Evolutionary conservation across 148 eudicot genomes (phyloP).

Genomic region (Rhododendron simsii): DNA sequence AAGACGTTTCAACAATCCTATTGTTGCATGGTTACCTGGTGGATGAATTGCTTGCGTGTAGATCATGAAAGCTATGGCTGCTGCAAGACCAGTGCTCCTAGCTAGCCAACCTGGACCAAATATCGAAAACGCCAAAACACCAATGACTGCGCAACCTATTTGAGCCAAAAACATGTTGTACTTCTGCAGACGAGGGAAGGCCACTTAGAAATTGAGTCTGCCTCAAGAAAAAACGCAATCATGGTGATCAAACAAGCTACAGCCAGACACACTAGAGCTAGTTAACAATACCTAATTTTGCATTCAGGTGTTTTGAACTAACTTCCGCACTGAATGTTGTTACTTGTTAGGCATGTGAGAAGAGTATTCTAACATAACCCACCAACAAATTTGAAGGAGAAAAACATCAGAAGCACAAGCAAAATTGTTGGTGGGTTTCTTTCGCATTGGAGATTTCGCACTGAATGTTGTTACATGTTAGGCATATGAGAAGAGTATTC

Average conservation of each 20-base stretch:
- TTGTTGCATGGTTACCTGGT: conserved; percentile 45
- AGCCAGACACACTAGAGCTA: neutral
- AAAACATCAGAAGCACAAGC: neutral
- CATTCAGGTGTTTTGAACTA: neutral
- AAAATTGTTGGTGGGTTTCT: neutral
- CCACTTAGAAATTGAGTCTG: neutral
- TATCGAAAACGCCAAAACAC: conserved; percentile 71
- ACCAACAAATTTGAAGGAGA: neutral
- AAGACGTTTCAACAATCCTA: neutral
- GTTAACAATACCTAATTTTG: neutral
- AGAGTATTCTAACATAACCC: neutral
- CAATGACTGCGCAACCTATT: conserved; percentile 91
- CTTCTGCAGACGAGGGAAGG: conserved; percentile 47
- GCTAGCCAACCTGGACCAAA: conserved; percentile 95
- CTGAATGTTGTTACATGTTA: neutral
- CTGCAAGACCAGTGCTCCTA: conserved; percentile 66
- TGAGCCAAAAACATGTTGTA: conserved; percentile 95
- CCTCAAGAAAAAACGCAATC: neutral
- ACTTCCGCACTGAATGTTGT: neutral
- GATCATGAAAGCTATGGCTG: conserved; percentile 88
- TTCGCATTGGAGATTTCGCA: neutral
- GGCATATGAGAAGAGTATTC: neutral
- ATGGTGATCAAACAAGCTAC: neutral
- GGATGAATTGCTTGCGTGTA: conserved; percentile 71
- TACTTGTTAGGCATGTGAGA: neutral